Conservation (phyloP, 371 early-diverging fungal genomes). For the Apophysomyces ossiformis region DNA sequence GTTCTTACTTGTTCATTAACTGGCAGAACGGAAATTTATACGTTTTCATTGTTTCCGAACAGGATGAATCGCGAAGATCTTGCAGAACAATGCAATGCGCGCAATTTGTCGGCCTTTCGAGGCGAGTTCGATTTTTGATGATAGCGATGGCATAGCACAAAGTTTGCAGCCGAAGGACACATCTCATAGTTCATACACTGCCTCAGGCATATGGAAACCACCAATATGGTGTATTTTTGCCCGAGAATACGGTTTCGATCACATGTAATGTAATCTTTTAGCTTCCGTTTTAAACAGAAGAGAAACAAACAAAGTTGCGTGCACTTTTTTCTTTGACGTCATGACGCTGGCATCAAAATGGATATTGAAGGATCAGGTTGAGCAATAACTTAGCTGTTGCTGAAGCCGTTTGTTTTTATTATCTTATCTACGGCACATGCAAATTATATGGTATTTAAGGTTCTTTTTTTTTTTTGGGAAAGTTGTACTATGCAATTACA, state of each 20-base stretch:
- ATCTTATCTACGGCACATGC: no score
- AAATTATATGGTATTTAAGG: neutral
- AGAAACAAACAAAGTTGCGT: no score
- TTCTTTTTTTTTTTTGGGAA: no score
- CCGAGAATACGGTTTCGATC: neutral
- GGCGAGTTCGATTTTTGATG: constrained; percentile 81
- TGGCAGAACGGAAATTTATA: neutral
- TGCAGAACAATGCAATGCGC: constrained; percentile 71
- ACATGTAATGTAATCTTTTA: neutral
- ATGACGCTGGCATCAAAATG: no score
- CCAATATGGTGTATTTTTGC: constrained; percentile 29
- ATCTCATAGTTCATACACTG: neutral
- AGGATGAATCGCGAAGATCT: constrained; percentile 75
- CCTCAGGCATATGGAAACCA: constrained; percentile 16
- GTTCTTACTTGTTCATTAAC: constrained; percentile 6
- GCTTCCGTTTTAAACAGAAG: neutral
- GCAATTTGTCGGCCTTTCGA: constrained; percentile 78
- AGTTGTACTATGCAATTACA: constrained; percentile 28
- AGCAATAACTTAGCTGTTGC: no score
- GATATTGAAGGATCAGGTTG: no score
- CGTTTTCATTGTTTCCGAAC: constrained; percentile 1
- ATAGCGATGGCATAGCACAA: neutral
- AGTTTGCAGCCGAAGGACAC: neutral
- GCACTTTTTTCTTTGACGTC: no score
- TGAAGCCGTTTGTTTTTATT: no score